Conservation (phyloP, 2,329 filamentous ascomycete genomes). For the Penicillium verrucosum region DNA sequence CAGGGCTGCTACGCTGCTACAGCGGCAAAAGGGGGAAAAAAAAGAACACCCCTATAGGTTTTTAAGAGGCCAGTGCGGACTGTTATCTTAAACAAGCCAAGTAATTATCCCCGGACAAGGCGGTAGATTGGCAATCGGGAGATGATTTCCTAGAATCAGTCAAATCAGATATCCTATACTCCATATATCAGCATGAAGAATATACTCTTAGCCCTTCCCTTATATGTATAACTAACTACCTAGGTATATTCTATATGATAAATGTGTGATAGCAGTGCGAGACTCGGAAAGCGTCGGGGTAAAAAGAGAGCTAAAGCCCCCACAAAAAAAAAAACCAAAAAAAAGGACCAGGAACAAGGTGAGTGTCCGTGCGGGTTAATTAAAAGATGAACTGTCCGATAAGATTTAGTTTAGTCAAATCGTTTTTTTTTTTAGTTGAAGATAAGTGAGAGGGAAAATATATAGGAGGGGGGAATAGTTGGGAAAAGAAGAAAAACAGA, state of each 20-base stretch:
- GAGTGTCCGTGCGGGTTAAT: conserved; percentile 11
- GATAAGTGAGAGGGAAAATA: conserved; percentile 21
- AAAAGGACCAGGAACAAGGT: background rate
- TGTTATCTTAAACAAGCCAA: background rate
- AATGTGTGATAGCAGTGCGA: background rate
- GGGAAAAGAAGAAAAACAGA: background rate
- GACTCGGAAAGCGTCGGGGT: background rate
- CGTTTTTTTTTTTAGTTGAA: background rate
- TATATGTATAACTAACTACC: too few species aligned
- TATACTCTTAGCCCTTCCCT: background rate
- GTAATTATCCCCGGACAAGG: background rate
- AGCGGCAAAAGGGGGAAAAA: background rate
- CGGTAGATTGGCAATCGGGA: background rate
- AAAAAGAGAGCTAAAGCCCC: background rate
- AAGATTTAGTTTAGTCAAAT: conserved; percentile 12
- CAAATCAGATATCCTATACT: background rate
- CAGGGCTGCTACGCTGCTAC: background rate
- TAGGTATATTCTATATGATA: background rate
- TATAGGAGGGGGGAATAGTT: background rate
- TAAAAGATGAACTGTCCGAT: conserved; percentile 18
- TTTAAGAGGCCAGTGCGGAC: background rate
- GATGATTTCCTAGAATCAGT: background rate
- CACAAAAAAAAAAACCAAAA: background rate
- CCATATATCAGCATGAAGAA: background rate
- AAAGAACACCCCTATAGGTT: background rate